Percentiles rank a stretch among this genome's conserved stretches.
phyloP scores from a whole-genome alignment of 1,284 basidiomycete genomes.

The Farysia itapuensis region DNA sequence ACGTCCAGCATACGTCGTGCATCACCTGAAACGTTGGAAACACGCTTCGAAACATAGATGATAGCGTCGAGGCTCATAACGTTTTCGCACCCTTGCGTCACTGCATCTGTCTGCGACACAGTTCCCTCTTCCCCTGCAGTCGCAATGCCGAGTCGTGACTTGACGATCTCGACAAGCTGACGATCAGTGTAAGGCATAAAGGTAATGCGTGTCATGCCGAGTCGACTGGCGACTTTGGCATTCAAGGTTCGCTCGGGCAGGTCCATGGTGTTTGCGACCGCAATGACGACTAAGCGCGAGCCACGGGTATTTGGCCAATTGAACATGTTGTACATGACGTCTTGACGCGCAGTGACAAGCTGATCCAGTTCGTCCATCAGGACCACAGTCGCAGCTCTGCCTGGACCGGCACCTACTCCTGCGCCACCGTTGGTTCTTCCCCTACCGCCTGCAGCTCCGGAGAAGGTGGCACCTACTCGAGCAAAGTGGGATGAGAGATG shows the following conservation, averaged over 20 bases:
- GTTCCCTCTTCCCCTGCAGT: background rate
- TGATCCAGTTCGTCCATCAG: conserved; percentile 98
- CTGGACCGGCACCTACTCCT: conserved; percentile 21
- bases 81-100: conserved; percentile 66
- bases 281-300: conserved; percentile 87
- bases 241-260: conserved; percentile 90
- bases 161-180: conserved; percentile 84
- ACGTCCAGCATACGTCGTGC: conserved; percentile 91
- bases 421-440: no score
- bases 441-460: conserved; percentile 16
- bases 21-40: conserved; percentile 90
- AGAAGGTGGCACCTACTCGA: conserved; percentile 17
- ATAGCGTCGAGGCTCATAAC: conserved; percentile 72
- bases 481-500: conserved; percentile 43
- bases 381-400: conserved; percentile 71
- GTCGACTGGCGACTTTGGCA: conserved; percentile 84
- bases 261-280: conserved; percentile 98
- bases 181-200: conserved; percentile 85
- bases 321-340: conserved; percentile 99
- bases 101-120: conserved; percentile 2
- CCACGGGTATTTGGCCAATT: conserved; percentile 92
- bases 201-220: conserved; percentile 93
- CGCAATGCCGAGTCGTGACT: conserved; percentile 68
- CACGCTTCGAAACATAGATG: conserved; percentile 84
- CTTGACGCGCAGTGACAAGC: conserved; percentile 90